A percentile compares a stretch with the other conserved stretches of the same genome.
phyloP scores from a whole-genome alignment of 2,329 filamentous ascomycete species.

The Purpureocillium lavendulum region DNA sequence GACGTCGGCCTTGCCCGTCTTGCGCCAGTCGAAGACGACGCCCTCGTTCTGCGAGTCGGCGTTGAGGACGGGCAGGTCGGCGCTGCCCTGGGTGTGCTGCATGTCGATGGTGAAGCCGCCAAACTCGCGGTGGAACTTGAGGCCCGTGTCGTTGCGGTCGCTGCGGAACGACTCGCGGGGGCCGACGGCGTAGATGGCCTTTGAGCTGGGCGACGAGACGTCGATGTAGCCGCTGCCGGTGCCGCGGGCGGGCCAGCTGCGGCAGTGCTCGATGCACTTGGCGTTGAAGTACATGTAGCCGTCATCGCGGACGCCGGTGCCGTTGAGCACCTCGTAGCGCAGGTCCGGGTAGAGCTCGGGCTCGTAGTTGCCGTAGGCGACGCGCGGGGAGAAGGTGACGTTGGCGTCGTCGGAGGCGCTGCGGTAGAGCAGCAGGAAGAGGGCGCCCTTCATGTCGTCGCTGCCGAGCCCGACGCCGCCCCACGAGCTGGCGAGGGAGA shows the following conservation, averaged over 20 bases:
- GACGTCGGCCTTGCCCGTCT: conserved; percentile 24
- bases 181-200: conserved; percentile 49
- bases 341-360: conserved; percentile 37
- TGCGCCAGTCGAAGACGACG: conserved; percentile 21
- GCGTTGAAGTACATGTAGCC: conserved; percentile 38
- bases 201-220: conserved; percentile 34
- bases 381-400: conserved; percentile 48
- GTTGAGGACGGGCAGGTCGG: conserved; percentile 31
- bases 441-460: conserved; percentile 39
- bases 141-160: conserved; percentile 31
- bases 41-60: conserved; percentile 24
- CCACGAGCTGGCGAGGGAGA: conserved; percentile 38
- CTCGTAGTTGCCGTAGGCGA: conserved; percentile 41
- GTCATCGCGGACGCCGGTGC: conserved; percentile 38
- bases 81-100: conserved; percentile 36
- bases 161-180: conserved; percentile 33
- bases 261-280: conserved; percentile 41
- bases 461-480: conserved; percentile 46
- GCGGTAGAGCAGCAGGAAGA: conserved; percentile 48
- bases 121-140: conserved; percentile 44
- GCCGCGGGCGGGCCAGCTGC: conserved; percentile 32
- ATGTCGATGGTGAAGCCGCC: conserved; percentile 50
- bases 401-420: conserved; percentile 32
- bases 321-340: conserved; percentile 32
- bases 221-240: conserved; percentile 35